Base-by-base conservation (phyloP, 2,329 filamentous ascomycete species). In the Trichoderma afroharzianum region DNA sequence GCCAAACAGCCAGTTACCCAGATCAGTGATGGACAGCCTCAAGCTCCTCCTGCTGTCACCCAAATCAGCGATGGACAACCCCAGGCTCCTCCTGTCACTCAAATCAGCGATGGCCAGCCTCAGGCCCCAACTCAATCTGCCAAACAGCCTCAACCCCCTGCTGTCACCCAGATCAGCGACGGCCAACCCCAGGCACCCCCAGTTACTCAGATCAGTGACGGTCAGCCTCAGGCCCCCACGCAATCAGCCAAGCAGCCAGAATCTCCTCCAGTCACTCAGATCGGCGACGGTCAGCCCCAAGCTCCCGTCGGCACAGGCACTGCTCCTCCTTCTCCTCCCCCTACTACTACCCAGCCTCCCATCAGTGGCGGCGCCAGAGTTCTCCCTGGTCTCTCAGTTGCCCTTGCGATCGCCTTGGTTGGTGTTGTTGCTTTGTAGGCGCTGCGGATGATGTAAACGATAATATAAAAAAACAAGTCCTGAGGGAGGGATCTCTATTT, bases 121-220 rank as follows among this genome's bases (percentile, higher is more conserved):
- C 84, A 86, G 78, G 83, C 84, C 21, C 76, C 83, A n/a, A n/a
- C n/a, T n/a, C n/a, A n/a, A n/a, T n/a, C n/a, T n/a, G n/a, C n/a
- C n/a, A n/a, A n/a, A n/a, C 85, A 86, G 78, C 83, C 84, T 33
- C 84, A 86, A 78, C 83, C 84, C 21, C 76, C 83, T 2, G 83
- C 85, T 9, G 80, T 88, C 72, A 88, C 85, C 77, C 84, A 87
- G 78, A 87, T 88, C 72, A 79, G 80, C 7, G 80, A 82, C 62
- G 81, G 81, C 36, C 84, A 90, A 75, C 80, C 88, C 67, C 86
- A 90, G 72, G 84, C 76, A 2, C 76, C 77, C n/a, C 79, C 82
- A 4, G 74, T 78, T 11, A 77, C 74, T 57, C 79, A 81, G 71
- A 78, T 80, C 15, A 69, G 75, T 1, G 79, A 81, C 66, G 76